A percentile compares a stretch with the other conserved stretches of the same genome.
These are phyloP conservation scores for Coprinopsis marcescibilis DNA, from an alignment of 768 basidiomycete genomes.

Conservation along the genomic window DNA sequence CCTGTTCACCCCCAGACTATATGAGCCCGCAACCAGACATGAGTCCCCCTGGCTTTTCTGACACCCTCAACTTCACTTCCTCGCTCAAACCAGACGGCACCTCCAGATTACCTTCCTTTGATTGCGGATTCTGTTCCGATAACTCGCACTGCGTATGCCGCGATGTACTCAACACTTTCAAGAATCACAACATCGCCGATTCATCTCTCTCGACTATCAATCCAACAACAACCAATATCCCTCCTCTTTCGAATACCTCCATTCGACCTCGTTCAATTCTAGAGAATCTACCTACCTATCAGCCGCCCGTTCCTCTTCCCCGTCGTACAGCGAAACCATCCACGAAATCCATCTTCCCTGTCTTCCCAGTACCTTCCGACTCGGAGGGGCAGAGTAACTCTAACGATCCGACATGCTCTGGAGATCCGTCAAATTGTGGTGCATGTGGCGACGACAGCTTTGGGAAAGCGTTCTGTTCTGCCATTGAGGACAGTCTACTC, in stretches of 20 bases:
- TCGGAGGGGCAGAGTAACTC: constrained; percentile 7
- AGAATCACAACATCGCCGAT: background rate
- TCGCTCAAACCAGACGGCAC: constrained; percentile 20
- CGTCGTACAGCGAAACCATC: constrained; percentile 38
- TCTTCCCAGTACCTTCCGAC: constrained; percentile 26
- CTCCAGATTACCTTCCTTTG: constrained; percentile 39
- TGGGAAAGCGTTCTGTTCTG: constrained; percentile 82
- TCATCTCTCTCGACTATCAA: background rate
- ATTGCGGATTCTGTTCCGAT: constrained; percentile 74
- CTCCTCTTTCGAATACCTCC: constrained; percentile 16
- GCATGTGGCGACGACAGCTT: constrained; percentile 85
- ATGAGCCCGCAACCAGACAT: too few species aligned
- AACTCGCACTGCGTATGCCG: constrained; percentile 72
- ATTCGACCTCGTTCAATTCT: constrained; percentile 46
- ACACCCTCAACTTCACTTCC: constrained; percentile 27
- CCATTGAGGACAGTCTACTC: constrained; percentile 59
- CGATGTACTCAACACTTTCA: constrained; percentile 44
- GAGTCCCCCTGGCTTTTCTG: constrained; percentile 20
- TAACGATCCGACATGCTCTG: constrained; percentile 54
- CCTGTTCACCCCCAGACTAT: too few species aligned
- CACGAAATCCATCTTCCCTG: constrained; percentile 50
- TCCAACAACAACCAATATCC: background rate
- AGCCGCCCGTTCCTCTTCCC: constrained; percentile 77
- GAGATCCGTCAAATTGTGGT: constrained; percentile 79
- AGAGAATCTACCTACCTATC: constrained; percentile 73